Base-by-base conservation (phyloP, 108 stramenopile genomes). In the Cylindrotheca closterium region DNA sequence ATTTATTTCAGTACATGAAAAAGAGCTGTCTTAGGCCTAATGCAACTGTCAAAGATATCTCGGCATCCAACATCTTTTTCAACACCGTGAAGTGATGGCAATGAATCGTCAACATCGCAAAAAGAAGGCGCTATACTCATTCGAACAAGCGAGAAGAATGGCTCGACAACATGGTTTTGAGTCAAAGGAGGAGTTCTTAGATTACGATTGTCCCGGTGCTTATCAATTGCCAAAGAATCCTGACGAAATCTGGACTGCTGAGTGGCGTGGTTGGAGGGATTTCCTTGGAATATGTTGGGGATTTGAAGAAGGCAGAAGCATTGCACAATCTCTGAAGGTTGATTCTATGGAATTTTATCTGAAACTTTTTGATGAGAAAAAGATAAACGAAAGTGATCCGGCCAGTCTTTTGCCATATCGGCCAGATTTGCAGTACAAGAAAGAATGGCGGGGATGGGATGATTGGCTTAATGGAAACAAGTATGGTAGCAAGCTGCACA, bases 161-260 rank as follows among this genome's bases (percentile, higher is more conserved):
- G 85, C 88, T 34, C 58, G 88, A 22, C 71, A 70, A 0, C 79
- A 89, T 58, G 88, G 88, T 29, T 89, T 89, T 56, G 64, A 68
- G 22, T 59, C 71, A 5, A 58, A 68, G 24, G 62, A 86, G 50
- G 88, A 89, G 60, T 89, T 86, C 49, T 12, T 84, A 2, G 83
- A 84, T 0, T 89, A 89, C 61, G 53, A 53, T 21, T 89, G 88
- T 60, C 63, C 88, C 27, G 88, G 88, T 12, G 84, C 88, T 3
- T 89, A 89, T 54, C 84, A 86, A 32, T 50, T 89, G 21, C 88
- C 84, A 1, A 89, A 89, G 53, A 81, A 89, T 71, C 77, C 85
- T 10, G 67, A 86, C 47, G 67, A 75, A 28, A 74, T 89, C n/a
- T 89, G 83, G 83, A 27, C 19, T 2, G 76, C 84, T 25, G 77